Percentiles rank a stretch among this genome's conserved stretches.
Evolutionary conservation across 1,139 yeast genomes (phyloP).

Genomic region (Sugiyamaella grinbergsii): DNA sequence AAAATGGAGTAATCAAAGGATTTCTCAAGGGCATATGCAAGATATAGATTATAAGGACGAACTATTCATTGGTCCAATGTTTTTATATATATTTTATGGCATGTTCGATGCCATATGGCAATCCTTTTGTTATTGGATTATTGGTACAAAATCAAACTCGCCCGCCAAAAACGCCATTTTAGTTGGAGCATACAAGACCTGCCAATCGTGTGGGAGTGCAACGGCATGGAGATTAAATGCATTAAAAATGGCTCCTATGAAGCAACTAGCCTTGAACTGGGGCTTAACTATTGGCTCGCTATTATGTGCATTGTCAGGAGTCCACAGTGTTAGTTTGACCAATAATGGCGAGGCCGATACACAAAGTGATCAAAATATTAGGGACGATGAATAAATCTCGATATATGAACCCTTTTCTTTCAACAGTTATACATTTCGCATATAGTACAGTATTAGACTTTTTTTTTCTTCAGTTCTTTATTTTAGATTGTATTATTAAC

Average conservation of each 20-base stretch:
- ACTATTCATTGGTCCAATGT: slow-evolving; percentile 26
- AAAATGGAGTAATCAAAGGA: slow-evolving; percentile 28
- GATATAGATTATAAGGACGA: slow-evolving; percentile 27
- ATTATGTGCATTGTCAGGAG: slow-evolving; percentile 44
- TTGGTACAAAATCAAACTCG: slow-evolving; percentile 58
- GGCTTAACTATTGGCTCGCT: slow-evolving; percentile 53
- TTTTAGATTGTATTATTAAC: too few species aligned
- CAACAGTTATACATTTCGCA: too few species aligned
- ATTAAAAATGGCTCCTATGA: slow-evolving; percentile 45
- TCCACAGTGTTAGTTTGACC: slow-evolving; percentile 36
- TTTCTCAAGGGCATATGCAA: slow-evolving; percentile 24
- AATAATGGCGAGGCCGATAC: slow-evolving; percentile 11
- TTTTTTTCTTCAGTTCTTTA: too few species aligned
- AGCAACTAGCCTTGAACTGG: slow-evolving; percentile 56
- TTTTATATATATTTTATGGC: slow-evolving; percentile 55
- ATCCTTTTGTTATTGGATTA: slow-evolving; percentile 53
- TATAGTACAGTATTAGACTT: too few species aligned
- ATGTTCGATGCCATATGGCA: slow-evolving; percentile 58
- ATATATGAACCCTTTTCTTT: too few species aligned
- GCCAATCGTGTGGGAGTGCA: slow-evolving; percentile 62
- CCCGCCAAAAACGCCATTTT: slow-evolving; percentile 56
- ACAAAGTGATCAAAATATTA: too few species aligned
- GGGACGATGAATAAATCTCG: too few species aligned
- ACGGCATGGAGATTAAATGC: slow-evolving; percentile 59
- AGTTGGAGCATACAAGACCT: slow-evolving; percentile 59